Base-by-base conservation (phyloP, 2,329 filamentous ascomycete genomes). In the Diaporthe eres region DNA sequence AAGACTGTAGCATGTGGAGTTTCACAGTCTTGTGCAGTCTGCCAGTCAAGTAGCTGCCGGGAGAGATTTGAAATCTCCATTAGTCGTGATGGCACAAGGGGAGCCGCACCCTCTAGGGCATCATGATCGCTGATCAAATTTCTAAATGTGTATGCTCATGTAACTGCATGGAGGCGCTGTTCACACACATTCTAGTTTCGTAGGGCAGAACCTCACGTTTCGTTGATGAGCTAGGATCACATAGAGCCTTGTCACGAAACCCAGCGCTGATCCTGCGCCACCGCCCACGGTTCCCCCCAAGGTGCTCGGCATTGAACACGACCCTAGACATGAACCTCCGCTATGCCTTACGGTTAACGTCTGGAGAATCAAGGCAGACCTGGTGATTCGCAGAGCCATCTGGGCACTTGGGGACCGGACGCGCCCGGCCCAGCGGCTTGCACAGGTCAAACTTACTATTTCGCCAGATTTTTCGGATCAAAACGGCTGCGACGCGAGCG, bases 401-500 rank as follows among this genome's bases (percentile, higher is more conserved):
- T 39, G 34, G 65, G n/a, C 65, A 28, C 9, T 55, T 42, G 49
- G 49, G 49, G 28, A 42, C 12, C 61, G 65, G 37, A 55, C 49
- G 65, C 34, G 65, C 65, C 47, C 31, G 49, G 34, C 49, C 34
- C 42, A 70, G 25, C 37, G 34, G 49, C 34, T 51, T 55, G 65
- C n/a, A 70, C 17, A 70, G 49, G 37, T 70, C 65, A 70, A 70
- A 70, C 65, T 15, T 55, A 55, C 65, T 70, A 68, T 53, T 53
- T 68, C 47, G 15, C 44, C 65, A 70, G 65, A 70, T 55, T 55
- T 47, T 55, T 42, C 34, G 49, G 65, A 55, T 22, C 65, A 55
- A 70, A 70, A 70, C 65, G 49, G 65, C 49, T 55, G 65, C 65
- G 65, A 70, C 65, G 49, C 65, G 49, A 70, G 65, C 65, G 65